Evolutionary conservation across 805 yeast species (phyloP).

Genomic region (Wickerhamomyces bovis): DNA sequence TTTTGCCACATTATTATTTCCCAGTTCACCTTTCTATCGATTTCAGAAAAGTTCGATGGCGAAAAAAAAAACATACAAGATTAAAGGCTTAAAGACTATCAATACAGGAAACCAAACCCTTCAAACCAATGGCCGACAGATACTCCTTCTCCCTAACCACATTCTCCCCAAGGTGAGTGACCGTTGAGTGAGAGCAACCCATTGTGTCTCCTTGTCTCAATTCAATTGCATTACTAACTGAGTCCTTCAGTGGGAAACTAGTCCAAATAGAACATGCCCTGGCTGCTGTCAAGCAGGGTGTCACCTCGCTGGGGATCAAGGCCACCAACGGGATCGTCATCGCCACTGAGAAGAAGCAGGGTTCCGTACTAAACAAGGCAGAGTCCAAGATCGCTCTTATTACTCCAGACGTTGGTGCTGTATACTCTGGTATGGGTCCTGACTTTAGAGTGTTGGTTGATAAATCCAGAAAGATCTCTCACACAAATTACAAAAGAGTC

Average conservation of each 20-base stretch:
- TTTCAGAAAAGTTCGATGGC: constrained; percentile 8
- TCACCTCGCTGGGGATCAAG: constrained; percentile 88
- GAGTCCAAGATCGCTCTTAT: constrained; percentile 77
- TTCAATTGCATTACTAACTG: constrained; percentile 3
- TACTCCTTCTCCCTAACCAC: constrained; percentile 96
- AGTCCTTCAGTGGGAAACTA: constrained; percentile 71
- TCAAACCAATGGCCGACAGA: constrained; percentile 80
- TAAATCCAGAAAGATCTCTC: constrained; percentile 88
- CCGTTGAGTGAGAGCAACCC: neutral
- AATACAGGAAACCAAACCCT: neutral
- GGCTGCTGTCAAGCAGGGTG: constrained; percentile 97
- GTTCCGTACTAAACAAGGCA: constrained; percentile 68
- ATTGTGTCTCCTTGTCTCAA: neutral
- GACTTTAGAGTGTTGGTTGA: constrained; percentile 94
- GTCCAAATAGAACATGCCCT: constrained; percentile 97
- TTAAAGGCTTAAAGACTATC: neutral
- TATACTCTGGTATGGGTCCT: constrained; percentile 98
- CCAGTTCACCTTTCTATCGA: too few relatives aligned
- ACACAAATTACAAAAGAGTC: constrained; percentile 84
- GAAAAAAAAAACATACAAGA: constrained; percentile 1
- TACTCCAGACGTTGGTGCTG: constrained; percentile 95
- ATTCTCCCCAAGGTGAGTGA: constrained; percentile 79
- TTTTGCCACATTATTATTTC: neutral
- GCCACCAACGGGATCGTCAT: constrained; percentile 94
- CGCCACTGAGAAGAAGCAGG: constrained; percentile 91